Evolutionary conservation across 768 basidiomycete species (phyloP).

Genomic region (Tephrocybe sp.): DNA sequence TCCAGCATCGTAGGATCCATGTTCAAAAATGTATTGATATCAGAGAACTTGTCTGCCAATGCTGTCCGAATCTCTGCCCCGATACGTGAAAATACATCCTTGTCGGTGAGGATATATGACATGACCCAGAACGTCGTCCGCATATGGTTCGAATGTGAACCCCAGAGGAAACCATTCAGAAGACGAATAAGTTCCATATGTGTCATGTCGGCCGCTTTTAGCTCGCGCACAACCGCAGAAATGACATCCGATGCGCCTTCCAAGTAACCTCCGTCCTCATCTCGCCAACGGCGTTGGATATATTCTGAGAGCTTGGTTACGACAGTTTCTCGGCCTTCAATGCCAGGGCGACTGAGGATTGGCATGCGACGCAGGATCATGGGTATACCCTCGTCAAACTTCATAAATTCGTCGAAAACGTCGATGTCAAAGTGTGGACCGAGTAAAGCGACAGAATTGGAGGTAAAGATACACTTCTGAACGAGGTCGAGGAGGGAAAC

Average conservation of each 20-base stretch:
- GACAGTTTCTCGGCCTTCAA: slow-evolving; percentile 1
- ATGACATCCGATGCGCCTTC: slow-evolving; percentile 10
- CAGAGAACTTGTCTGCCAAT: slow-evolving; percentile 3
- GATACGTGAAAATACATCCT: slow-evolving; percentile 1
- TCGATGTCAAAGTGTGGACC: slow-evolving; percentile 9
- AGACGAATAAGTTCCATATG: slow-evolving; percentile 6
- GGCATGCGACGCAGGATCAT: slow-evolving; percentile 5
- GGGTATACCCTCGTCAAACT: slow-evolving; percentile 4
- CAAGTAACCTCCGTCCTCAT: slow-evolving; percentile 7
- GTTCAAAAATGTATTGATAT: slow-evolving; percentile 4
- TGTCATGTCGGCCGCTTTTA: slow-evolving; percentile 5
- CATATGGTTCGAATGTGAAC: slow-evolving; percentile 9
- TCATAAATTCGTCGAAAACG: slow-evolving; percentile 6
- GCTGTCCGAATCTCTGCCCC: background rate
- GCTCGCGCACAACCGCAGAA: slow-evolving; percentile 2
- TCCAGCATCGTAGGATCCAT: slow-evolving; percentile 6
- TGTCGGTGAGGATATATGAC: slow-evolving; percentile 6
- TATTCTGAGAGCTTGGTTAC: slow-evolving; percentile 6
- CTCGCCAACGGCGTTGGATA: slow-evolving; percentile 6
- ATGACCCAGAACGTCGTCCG: slow-evolving; percentile 8
- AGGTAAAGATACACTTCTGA: slow-evolving; percentile 4
- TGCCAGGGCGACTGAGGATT: background rate
- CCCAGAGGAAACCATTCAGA: slow-evolving; percentile 8
- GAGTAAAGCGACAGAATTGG: slow-evolving; percentile 5
- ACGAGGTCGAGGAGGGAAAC: slow-evolving; percentile 7